Evolutionary conservation across 306 rosid species (phyloP), one percentile per base, ranked within the genome.

Genomic region (Herpetospermum pedunculosum): DNA sequence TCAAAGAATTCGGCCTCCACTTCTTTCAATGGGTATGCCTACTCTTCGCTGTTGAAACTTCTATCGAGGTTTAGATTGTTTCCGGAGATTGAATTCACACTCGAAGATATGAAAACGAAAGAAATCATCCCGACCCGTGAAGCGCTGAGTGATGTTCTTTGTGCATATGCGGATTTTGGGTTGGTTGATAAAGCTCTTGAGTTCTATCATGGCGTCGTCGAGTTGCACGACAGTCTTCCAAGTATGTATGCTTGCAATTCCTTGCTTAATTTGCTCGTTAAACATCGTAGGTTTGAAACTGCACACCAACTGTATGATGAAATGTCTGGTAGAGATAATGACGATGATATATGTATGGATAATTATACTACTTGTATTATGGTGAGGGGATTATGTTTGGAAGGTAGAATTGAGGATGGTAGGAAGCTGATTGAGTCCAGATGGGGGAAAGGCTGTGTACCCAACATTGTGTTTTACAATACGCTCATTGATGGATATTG

Each of bases 391-490:
- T 60, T 92, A 59, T 92, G 98, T 80, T 79, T 46, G 15, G 79
- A 80, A 71, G 96, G 96, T 52, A 87, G 74, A 58, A 80, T 85
- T 71, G 88, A 83, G 77, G 91, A 86, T 75, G 95, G 91, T 37
- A 73, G 83, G 73, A 84, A 76, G 74, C 78, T 92, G 80, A 86
- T 92, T 76, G 81, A 44, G 46, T 80, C 83, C 72, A 85, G 89
- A 52, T 88, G 96, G 96, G 95, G 95, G 21, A 53, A 84, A 69
- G 83, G 80, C 57, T 92, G 95, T 74, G 81, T 92, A 29, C 96
- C 95, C 3, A 81, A 90, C 80, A 77, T 92, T 60, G 88, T 89
- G 69, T 92, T 88, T 75, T 90, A 88, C 55, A 90, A 90, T 83
- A 80, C 80, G 13, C 87, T 92, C 47, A 87, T 90, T 75, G 82